Evolutionary conservation across 306 rosid genomes (phyloP), one percentile per base, ranked within the genome.

Genomic region (Cucumis melo): DNA sequence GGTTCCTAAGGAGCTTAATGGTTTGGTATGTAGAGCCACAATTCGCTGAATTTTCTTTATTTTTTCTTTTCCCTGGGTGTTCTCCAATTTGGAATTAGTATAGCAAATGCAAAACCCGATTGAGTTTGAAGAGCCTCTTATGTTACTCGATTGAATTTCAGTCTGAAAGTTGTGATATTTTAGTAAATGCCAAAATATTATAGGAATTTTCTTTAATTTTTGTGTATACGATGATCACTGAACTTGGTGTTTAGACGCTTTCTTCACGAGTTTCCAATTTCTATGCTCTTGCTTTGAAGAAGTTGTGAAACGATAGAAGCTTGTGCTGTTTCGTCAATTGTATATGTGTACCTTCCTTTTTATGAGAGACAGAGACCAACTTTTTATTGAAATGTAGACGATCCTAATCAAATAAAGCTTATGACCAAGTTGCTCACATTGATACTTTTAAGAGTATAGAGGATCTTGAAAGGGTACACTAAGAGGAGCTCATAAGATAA

Each of bases 1-100:
- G 80, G 87, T 88, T 75, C 99, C 99, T 9, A 92, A 87, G 80
- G 99, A 92, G 80, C 99, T 92, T 41, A 81, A 86, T 78, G 99
- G 94, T 78, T 90, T 90, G 95, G 99, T 94, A 80, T n/a, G 86
- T 78, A 71, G 15, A 71, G 21, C 76, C 50, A 57, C 71, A 41
- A 16, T 32, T 44, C 44, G 41, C 46, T 9, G 73, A 46, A 24
- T 70, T 77, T 19, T 68, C 20, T 68, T 68, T 23, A 2, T 21
- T 9, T 51, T 17, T 54, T 56, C 21, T 74, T 36, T 29, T 34
- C 6, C 66, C 68, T 32, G 55, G 29, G 41, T 16, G 20, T 11
- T 13, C 21, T 60, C 19, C 16, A 7, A 74, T 53, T 39, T 63
- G 16, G 80, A 63, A 63, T 19, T 63, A 48, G 21, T 72, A 8